Conservation (phyloP, 306 rosid genomes). For the Lathyrus sativus region DNA sequence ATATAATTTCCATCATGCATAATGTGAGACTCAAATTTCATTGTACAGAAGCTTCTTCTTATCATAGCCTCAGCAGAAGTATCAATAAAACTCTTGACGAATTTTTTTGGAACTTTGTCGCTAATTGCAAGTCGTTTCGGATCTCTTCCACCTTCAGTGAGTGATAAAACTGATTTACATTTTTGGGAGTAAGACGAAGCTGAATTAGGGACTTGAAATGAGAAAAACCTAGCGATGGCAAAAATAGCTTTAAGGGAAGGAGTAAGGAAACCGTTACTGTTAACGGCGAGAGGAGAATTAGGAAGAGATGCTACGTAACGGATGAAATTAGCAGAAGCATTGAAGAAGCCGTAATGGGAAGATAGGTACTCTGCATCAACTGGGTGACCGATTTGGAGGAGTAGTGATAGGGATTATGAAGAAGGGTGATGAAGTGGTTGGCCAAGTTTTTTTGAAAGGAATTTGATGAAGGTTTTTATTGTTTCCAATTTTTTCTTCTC, state of each 20-base stretch:
- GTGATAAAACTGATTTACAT: slow-evolving; percentile 37
- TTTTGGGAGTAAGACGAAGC: slow-evolving; percentile 26
- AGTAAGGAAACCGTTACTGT: slow-evolving; percentile 34
- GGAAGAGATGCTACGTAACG: slow-evolving; percentile 41
- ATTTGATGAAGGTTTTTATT: too few species aligned
- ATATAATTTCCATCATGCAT: slow-evolving; percentile 26
- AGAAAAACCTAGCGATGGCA: slow-evolving; percentile 31
- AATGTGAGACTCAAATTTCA: slow-evolving; percentile 30
- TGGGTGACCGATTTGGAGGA: slow-evolving; percentile 43
- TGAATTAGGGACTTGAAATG: neutral
- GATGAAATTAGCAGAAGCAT: slow-evolving; percentile 42
- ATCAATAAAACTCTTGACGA: slow-evolving; percentile 25
- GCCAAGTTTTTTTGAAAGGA: too few species aligned
- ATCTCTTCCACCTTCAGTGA: slow-evolving; percentile 9
- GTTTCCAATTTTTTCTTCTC: too few species aligned
- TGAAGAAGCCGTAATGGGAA: slow-evolving; percentile 45
- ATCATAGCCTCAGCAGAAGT: slow-evolving; percentile 15
- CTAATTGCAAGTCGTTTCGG: slow-evolving; percentile 27
- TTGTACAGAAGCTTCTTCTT: slow-evolving; percentile 21
- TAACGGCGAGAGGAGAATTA: slow-evolving; percentile 45
- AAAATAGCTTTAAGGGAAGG: slow-evolving; percentile 40
- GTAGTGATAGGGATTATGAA: neutral
- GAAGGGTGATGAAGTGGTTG: too few species aligned
- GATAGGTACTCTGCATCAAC: slow-evolving; percentile 44
- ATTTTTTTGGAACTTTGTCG: slow-evolving; percentile 21